Conservation (phyloP, 495 filamentous ascomycete genomes). For the Xylaria scruposa region DNA sequence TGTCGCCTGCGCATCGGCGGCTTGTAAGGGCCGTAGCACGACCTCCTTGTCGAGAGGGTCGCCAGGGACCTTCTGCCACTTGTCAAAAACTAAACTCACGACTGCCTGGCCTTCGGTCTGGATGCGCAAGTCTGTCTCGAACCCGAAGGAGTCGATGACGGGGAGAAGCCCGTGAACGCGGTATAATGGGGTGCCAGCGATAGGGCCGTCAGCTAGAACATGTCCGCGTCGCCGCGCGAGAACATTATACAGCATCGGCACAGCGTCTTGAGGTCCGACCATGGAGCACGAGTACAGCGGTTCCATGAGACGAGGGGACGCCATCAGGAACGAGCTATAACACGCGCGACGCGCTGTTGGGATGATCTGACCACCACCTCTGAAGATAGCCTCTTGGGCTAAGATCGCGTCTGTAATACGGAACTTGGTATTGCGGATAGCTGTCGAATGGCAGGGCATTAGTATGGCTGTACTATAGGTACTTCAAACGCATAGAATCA, state of each 20-base stretch:
- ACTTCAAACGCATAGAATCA: slow-evolving; percentile 16
- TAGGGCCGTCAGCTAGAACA: slow-evolving; percentile 89
- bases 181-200: slow-evolving; percentile 96
- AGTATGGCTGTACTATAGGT: slow-evolving; percentile 23
- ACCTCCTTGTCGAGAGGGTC: slow-evolving; percentile 91
- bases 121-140: slow-evolving; percentile 95
- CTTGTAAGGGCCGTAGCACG: slow-evolving; percentile 82
- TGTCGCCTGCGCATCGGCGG: slow-evolving; percentile 82
- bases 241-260: slow-evolving; percentile 88
- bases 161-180: slow-evolving; percentile 87
- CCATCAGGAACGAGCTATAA: slow-evolving; percentile 96
- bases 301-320: slow-evolving; percentile 94
- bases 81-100: slow-evolving; percentile 91
- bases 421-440: slow-evolving; percentile 96
- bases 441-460: slow-evolving; percentile 49
- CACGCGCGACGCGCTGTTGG: slow-evolving; percentile 89
- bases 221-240: slow-evolving; percentile 88
- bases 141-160: slow-evolving; percentile 95
- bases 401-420: slow-evolving; percentile 89
- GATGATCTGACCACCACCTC: slow-evolving; percentile 96
- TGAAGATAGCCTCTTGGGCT: slow-evolving; percentile 87
- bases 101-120: slow-evolving; percentile 93
- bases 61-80: slow-evolving; percentile 93
- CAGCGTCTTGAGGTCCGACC: slow-evolving; percentile 90
- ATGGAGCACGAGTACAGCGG: slow-evolving; percentile 91